Base-by-base conservation (phyloP, 306 rosid species). In the Cicer chorassanicum region DNA sequence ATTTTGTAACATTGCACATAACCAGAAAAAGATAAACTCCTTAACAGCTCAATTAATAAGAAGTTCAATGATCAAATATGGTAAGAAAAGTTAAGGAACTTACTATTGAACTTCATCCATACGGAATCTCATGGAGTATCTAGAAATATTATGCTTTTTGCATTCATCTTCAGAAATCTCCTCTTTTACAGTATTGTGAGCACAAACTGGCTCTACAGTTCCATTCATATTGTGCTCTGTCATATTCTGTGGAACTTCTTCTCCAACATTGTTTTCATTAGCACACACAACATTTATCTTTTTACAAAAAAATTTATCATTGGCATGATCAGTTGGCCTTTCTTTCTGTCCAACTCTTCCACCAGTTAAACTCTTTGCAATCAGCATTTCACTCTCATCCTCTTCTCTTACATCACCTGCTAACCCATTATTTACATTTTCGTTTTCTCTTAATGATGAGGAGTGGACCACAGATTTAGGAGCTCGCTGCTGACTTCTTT, bases 101-200 rank as follows among this genome's bases (percentile, higher is more conserved):
- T 82, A 88, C 92, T 16, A 29, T 16, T 53, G 82, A 6, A 9
- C 42, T 67, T 50, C 38, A 19, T 24, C 70, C 72, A 41, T 75
- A 42, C 42, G 79, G 24, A 70, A 18, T 66, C 84, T 70, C 65
- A 64, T 6, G 72, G 81, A 56, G 43, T 81, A 85, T 65, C 76
- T 68, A 74, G 83, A 76, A 81, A 46, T 49, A 46, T 41, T 72
- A 67, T 68, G 77, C 64, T 76, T 75, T 7, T 71, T 61, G 61
- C 15, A 24, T 48, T 73, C 78, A 53, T 66, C 83, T 73, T 85
- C 65, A 69, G 83, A 74, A 75, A 55, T 65, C 38, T 50, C 69
- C 61, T 53, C 82, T 15, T 70, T 46, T 70, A 57, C 76, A 72
- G 51, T 12, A 44, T 8, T 70, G 78, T 63, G 81, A 55, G 80